phyloP scores from a whole-genome alignment of 2,329 filamentous ascomycete genomes.

The Neobulgaria alba region DNA sequence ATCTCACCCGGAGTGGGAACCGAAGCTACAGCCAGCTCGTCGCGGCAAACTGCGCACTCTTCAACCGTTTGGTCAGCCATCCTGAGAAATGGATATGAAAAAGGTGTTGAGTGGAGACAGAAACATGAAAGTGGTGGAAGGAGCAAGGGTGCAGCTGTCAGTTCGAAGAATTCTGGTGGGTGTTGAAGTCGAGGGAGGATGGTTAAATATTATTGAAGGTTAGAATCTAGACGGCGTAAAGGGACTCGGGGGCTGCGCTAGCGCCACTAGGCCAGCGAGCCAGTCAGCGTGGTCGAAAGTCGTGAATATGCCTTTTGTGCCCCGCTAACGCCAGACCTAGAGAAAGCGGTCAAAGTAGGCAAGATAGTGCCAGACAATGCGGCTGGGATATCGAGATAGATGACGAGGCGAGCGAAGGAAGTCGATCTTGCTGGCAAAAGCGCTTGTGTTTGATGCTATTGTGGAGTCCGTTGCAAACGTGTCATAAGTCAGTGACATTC shows the following conservation, averaged over 20 bases:
- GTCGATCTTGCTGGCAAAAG: slow-evolving; percentile 1
- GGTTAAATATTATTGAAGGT: no score
- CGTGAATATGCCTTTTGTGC: not conserved
- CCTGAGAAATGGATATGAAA: slow-evolving; percentile 15
- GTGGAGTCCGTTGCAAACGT: slow-evolving; percentile 4
- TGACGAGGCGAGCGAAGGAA: not conserved
- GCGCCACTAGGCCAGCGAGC: slow-evolving; percentile 1
- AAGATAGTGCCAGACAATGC: no score
- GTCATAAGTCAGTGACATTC: no score
- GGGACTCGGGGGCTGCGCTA: not conserved
- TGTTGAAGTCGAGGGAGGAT: no score
- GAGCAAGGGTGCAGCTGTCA: no score
- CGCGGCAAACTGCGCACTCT: slow-evolving; percentile 63
- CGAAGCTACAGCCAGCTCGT: slow-evolving; percentile 39
- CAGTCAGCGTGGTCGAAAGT: not conserved
- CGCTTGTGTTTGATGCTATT: slow-evolving; percentile 7
- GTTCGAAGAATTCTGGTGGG: no score
- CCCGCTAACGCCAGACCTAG: not conserved
- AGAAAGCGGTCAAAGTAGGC: slow-evolving; percentile 4
- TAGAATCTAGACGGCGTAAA: no score
- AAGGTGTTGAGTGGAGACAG: slow-evolving; percentile 8
- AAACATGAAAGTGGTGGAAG: slow-evolving; percentile 24
- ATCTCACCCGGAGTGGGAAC: slow-evolving; percentile 10
- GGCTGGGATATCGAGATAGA: no score
- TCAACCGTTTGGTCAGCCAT: slow-evolving; percentile 52